phyloP scores from a whole-genome alignment of 805 yeast genomes.

The Blastobotrys parvus region DNA sequence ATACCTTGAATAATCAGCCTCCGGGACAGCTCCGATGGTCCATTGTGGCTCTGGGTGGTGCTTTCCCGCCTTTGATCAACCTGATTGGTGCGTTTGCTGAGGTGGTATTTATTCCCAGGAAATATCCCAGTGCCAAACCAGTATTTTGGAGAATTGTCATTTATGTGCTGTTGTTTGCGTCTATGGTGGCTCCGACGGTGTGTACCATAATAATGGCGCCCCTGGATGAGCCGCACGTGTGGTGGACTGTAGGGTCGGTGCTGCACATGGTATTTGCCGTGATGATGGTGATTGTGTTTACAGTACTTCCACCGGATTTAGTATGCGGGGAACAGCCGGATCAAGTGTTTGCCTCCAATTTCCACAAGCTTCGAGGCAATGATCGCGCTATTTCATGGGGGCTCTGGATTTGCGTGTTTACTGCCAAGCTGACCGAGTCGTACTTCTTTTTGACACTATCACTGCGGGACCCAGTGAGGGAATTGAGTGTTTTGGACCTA shows the following conservation, averaged over 20 bases:
- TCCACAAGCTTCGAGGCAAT: constrained; percentile 68
- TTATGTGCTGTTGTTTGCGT: constrained; percentile 39
- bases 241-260: constrained; percentile 64
- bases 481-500: constrained; percentile 74
- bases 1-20: constrained; percentile 79
- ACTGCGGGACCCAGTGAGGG: constrained; percentile 89
- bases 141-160: constrained; percentile 47
- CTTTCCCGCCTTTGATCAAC: constrained; percentile 74
- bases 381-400: constrained; percentile 96
- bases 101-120: constrained; percentile 94
- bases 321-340: constrained; percentile 68
- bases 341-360: constrained; percentile 92
- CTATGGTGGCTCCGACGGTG: constrained; percentile 79
- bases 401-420: constrained; percentile 82
- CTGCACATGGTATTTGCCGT: constrained; percentile 86
- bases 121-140: constrained; percentile 99
- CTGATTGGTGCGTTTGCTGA: constrained; percentile 82
- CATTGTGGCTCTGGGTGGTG: constrained; percentile 85
- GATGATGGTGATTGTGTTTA: constrained; percentile 73
- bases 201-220: constrained; percentile 48
- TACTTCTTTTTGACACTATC: constrained; percentile 86
- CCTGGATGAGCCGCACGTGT: constrained; percentile 44
- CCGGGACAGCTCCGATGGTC: constrained; percentile 89
- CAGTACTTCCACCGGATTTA: constrained; percentile 95
- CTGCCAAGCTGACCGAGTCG: constrained; percentile 84